Base-by-base conservation (phyloP, 345 rosid genomes). In the Erucastrum elatum region DNA sequence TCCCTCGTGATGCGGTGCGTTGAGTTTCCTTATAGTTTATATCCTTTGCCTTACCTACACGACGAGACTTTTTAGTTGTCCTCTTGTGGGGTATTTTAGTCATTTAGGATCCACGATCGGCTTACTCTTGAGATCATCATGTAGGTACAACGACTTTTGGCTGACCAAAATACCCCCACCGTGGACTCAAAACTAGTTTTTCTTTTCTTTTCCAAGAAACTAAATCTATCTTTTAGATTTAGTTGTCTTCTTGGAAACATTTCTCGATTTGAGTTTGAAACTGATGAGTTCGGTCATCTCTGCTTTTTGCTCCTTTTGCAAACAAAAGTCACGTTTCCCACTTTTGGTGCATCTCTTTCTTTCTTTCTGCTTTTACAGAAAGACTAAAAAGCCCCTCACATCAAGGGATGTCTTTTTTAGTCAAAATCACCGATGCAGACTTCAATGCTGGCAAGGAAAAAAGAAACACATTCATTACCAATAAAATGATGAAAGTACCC, bases 291-390 rank as follows among this genome's bases (percentile, higher is more conserved):
- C 71, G 59, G 71, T 72, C 77, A 80, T 77, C 84, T 83, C 81
- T 65, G 80, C 76, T 84, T 77, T 85, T 44, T 26, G 49, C 49
- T 41, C 8, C 37, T 82, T 72, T 77, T 53, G 60, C 77, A 44
- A 66, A 77, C 35, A 41, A 78, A 84, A 17, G 87, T 84, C 85
- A 77, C 83, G 85, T 82, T 81, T 64, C 75, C 81, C 75, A 70
- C 80, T 76, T 56, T 68, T 70, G 70, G 64, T 59, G 79, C 78
- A 71, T 72, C 80, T 41, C 37, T 29, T 41, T 72, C 64, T 17
- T 15, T 37, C 64, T 17, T 15, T 37, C 11, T 7, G 2, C 65
- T 29, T 61, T 39, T 13, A 0, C 3, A 2, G 55, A 75, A 82
- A 33, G 90, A 81, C 89, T 3, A 53, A 62, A 76, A 67, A 8